phyloP scores from a whole-genome alignment of 805 yeast species.

The Kluyveromyces lactis region DNA sequence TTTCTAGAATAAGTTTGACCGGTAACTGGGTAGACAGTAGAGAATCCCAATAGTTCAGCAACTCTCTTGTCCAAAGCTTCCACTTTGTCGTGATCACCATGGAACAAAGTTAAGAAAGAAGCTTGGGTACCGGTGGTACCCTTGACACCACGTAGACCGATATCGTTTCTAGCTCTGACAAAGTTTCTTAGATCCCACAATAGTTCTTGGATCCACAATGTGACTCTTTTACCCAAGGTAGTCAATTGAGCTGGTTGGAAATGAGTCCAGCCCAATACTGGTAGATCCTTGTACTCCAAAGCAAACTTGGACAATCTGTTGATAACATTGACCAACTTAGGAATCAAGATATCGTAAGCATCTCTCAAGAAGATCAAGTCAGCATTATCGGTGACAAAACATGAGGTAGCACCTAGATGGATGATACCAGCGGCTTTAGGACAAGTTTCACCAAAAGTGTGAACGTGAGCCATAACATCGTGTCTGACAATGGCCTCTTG shows the following conservation, averaged over 20 bases:
- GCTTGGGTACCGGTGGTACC: constrained; percentile 99
- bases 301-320: constrained; percentile 86
- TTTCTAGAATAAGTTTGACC: constrained; percentile 99
- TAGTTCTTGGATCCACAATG: constrained; percentile 95
- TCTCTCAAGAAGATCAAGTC: constrained; percentile 94
- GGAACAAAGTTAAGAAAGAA: constrained; percentile 88
- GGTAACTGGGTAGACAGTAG: constrained; percentile 92
- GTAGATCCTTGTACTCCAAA: constrained; percentile 83
- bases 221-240: constrained; percentile 96
- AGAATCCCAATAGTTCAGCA: constrained; percentile 87
- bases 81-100: constrained; percentile 94
- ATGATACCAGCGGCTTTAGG: constrained; percentile 98
- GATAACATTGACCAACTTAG: constrained; percentile 92
- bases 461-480: constrained; percentile 99
- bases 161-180: constrained; percentile 90
- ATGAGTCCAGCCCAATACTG: constrained; percentile 98
- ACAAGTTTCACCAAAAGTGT: constrained; percentile 83
- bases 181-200: constrained; percentile 97
- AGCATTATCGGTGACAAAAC: constrained; percentile 96
- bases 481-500: constrained; percentile 98
- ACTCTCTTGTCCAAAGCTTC: constrained; percentile 88
- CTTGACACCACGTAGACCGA: constrained; percentile 96
- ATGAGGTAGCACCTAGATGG: constrained; percentile 96
- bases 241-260: constrained; percentile 99
- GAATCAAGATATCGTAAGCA: constrained; percentile 87